Conservation (phyloP, 2,329 filamentous ascomycete genomes). For the Trichothecium roseum region DNA sequence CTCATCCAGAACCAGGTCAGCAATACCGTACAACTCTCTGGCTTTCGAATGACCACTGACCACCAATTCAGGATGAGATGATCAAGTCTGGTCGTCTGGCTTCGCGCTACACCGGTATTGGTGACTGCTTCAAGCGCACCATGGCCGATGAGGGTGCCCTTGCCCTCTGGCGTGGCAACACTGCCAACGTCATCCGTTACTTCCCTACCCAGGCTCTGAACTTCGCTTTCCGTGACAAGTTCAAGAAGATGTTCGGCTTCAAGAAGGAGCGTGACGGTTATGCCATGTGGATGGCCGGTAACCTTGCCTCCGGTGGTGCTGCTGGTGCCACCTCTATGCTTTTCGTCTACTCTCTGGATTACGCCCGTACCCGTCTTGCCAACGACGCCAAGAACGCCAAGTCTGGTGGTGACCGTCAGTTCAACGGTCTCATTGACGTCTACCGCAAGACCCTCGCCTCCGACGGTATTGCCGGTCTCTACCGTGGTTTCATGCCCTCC, state of each 20-base stretch:
- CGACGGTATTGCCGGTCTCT: conserved; percentile 98
- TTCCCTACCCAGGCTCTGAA: conserved; percentile 99
- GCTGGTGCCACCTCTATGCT: conserved; percentile 99
- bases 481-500: conserved; percentile 99
- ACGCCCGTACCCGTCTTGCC: conserved; percentile 99
- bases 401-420: conserved; percentile 95
- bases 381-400: conserved; percentile 99
- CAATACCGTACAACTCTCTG: conserved; percentile 12
- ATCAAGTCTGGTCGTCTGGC: conserved; percentile 96
- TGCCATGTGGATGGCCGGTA: conserved; percentile 97
- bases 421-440: conserved; percentile 99
- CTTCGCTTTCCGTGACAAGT: conserved; percentile 99
- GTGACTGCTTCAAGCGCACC: conserved; percentile 92
- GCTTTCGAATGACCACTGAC: conserved; percentile 17
- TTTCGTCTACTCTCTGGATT: conserved; percentile 99
- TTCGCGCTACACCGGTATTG: conserved; percentile 90
- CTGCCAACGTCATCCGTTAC: conserved; percentile 99
- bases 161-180: conserved; percentile 99
- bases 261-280: conserved; percentile 99
- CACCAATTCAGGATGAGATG: conserved; percentile 83
- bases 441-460: conserved; percentile 99
- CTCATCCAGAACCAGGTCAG: conserved; percentile 99
- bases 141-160: conserved; percentile 83
- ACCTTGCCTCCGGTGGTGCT: conserved; percentile 99
- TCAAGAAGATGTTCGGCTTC: conserved; percentile 99